phyloP scores from a whole-genome alignment of 805 yeast genomes.

The Candida dendrica region DNA sequence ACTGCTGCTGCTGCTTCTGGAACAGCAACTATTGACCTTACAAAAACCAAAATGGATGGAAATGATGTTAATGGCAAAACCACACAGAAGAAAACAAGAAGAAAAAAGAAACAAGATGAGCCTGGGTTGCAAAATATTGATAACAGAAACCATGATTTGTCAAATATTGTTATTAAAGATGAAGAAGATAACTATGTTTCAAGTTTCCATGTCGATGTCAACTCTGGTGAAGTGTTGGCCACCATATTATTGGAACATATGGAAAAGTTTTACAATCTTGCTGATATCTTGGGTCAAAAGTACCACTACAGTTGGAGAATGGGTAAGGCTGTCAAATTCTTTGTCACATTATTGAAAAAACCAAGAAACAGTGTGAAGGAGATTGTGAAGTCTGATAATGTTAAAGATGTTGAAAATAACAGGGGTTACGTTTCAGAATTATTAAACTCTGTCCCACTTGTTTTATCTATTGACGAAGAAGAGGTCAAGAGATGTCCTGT shows the following conservation, averaged over 20 bases:
- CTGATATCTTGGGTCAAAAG: conserved; percentile 42
- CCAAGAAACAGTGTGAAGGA: conserved; percentile 19
- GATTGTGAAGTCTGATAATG: conserved; percentile 16
- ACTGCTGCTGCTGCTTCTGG: not conserved
- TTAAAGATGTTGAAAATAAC: conserved; percentile 13
- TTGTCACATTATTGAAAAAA: conserved; percentile 29
- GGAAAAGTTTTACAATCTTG: conserved; percentile 33
- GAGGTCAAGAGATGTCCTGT: conserved; percentile 2
- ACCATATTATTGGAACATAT: conserved; percentile 31
- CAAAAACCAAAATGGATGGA: conserved; percentile 8
- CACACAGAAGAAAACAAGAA: conserved; percentile 15
- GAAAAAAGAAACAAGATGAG: conserved; percentile 18
- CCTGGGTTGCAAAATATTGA: conserved; percentile 8
- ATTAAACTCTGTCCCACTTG: conserved; percentile 18
- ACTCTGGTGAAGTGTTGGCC: conserved; percentile 30
- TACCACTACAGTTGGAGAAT: conserved; percentile 67
- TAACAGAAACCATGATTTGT: conserved; percentile 17
- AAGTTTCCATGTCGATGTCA: conserved; percentile 25
- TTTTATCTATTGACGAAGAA: conserved; percentile 15
- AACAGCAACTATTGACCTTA: no score
- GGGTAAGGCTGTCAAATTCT: conserved; percentile 45
- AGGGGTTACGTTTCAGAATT: conserved; percentile 15
- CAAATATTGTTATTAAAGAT: conserved; percentile 14
- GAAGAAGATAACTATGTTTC: conserved; percentile 18
- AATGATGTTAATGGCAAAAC: conserved; percentile 11